These are phyloP conservation scores for Paraphaeosphaeria minitans DNA, from an alignment of 2,329 filamentous ascomycete species.

Conservation along the genomic window DNA sequence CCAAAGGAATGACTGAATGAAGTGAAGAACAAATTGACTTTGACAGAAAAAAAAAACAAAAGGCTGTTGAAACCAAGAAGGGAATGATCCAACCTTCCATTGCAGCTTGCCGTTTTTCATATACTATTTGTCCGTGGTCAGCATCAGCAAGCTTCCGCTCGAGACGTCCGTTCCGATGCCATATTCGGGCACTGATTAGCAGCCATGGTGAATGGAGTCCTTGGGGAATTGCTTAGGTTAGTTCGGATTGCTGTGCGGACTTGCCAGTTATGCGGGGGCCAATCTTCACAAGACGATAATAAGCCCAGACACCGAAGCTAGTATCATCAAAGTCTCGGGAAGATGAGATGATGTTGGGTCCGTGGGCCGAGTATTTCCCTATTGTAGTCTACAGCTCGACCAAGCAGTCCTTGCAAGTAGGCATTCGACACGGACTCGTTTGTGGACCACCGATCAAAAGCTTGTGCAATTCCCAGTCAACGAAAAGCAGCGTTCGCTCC, in stretches of 20 bases:
- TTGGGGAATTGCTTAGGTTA: neutral
- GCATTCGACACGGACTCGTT: neutral
- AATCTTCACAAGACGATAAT: constrained; percentile 1
- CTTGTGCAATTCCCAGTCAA: neutral
- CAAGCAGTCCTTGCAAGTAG: neutral
- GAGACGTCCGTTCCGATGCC: neutral
- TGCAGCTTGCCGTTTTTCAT: neutral
- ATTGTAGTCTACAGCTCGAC: neutral
- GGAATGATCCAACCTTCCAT: neutral
- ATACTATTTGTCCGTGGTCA: neutral
- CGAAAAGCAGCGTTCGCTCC: neutral
- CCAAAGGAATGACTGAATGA: too few relatives aligned
- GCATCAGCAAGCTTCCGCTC: neutral
- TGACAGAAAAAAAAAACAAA: neutral
- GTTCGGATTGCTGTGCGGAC: neutral
- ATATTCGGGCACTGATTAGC: neutral
- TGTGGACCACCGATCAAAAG: neutral
- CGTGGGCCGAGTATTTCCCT: neutral
- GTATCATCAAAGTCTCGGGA: neutral
- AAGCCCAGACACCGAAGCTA: neutral
- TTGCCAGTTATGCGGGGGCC: neutral
- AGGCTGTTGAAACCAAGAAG: constrained; percentile 15
- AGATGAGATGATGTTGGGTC: neutral
- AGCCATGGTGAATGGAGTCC: neutral
- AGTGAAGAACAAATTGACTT: neutral